Evolutionary conservation across 1,284 basidiomycete genomes (phyloP), one percentile per base, ranked within the genome.

Genomic region (Ceratobasidium sp.): DNA sequence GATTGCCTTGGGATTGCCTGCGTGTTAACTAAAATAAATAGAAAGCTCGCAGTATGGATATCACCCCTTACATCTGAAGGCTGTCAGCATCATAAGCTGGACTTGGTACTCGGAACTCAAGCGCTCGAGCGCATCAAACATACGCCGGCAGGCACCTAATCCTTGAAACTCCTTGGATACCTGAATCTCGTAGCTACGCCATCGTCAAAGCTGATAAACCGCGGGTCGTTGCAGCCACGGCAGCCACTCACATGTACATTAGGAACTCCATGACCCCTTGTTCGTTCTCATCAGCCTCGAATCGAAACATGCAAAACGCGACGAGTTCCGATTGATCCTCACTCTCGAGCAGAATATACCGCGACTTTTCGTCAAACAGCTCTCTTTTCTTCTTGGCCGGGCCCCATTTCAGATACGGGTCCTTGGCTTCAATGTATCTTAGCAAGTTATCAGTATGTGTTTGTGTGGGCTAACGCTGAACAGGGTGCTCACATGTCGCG

Each of bases 241-340:
- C 11, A 19, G 19, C 11, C 37, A 73, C 69, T 51, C 22, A 73
- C 69, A 73, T 62, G 34, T 73, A 73, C 41, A 62, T 34, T 11
- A 73, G 3, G 37, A 62, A 73, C 58, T 73, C 51, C n/a, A 53
- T 54, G 11, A 22, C 31, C 4, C 69, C 69, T 9, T 63, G 22
- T 22, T 53, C 22, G 34, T 73, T 62, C 13, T 58, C 37, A 11
- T 73, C 69, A 29, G 41, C 34, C 43, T 73, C 69, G 31, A 73
- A 73, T 24, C 69, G 69, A 41, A 73, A 62, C 56, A 62, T 62
- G 34, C 58, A 73, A 41, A 73, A 73, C 29, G 69, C 69, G 37
- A 31, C 69, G 8, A 73, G 58, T 22, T 61, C 46, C 14, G 69
- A 39, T 48, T 65, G 46, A 22, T 51, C 63, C 8, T 61, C 56